These are phyloP conservation scores for Aspergillus neotritici DNA, from an alignment of 2,329 filamentous ascomycete species.

Conservation along the genomic window DNA sequence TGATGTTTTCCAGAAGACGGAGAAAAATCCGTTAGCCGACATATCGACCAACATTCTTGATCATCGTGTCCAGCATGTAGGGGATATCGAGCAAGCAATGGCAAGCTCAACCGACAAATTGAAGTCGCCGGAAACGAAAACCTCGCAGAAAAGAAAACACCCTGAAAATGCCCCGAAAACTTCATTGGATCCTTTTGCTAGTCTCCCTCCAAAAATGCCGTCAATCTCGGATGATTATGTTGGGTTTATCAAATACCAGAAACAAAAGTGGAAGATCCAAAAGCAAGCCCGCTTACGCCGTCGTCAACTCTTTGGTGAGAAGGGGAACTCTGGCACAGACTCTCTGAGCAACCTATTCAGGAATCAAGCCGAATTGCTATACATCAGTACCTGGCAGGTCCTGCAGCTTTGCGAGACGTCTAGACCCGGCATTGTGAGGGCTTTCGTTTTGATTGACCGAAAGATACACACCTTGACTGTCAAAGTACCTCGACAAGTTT, in stretches of 20 bases:
- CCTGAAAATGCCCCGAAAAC: conserved; percentile 59
- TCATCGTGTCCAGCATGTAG: conserved; percentile 49
- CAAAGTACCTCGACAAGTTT: conserved; percentile 82
- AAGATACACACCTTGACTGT: conserved; percentile 86
- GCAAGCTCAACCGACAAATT: conserved; percentile 65
- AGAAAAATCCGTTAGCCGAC: conserved; percentile 65
- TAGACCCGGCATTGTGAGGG: conserved; percentile 76
- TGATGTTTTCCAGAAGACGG: conserved; percentile 64
- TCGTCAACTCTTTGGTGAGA: conserved; percentile 88
- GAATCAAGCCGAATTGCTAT: conserved; percentile 84
- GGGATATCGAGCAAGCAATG: conserved; percentile 68
- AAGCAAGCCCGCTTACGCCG: conserved; percentile 80
- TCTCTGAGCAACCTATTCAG: conserved; percentile 70
- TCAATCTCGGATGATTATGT: conserved; percentile 78
- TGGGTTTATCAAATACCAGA: conserved; percentile 87
- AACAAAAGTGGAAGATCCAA: conserved; percentile 98
- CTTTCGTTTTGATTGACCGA: conserved; percentile 86
- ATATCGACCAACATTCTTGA: conserved; percentile 60
- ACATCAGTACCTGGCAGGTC: conserved; percentile 91
- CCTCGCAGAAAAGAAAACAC: conserved; percentile 65
- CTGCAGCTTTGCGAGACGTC: conserved; percentile 80
- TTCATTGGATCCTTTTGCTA: conserved; percentile 70
- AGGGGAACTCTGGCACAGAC: conserved; percentile 56
- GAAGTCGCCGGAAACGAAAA: conserved; percentile 55
- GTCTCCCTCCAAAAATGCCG: conserved; percentile 77